These are phyloP conservation scores for Penicillium sp. DNA, from an alignment of 2,329 filamentous ascomycete genomes.

Conservation along the genomic window DNA sequence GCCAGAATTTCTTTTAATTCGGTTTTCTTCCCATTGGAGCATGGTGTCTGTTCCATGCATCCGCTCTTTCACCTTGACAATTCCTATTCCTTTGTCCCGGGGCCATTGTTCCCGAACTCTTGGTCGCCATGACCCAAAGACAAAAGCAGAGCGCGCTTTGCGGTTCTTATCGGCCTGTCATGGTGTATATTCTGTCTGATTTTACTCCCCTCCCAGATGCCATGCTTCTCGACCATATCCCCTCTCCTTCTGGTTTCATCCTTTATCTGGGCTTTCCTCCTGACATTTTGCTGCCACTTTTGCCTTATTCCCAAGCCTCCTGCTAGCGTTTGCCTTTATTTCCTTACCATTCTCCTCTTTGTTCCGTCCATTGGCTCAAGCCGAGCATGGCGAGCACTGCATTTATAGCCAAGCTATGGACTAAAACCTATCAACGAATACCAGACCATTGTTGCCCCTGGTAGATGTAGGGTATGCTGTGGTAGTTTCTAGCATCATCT, in stretches of 20 bases:
- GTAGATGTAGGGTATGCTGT: too few relatives aligned
- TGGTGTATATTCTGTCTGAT: not conserved
- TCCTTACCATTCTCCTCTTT: constrained; percentile 9
- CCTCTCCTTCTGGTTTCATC: constrained; percentile 6
- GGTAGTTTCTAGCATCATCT: too few relatives aligned
- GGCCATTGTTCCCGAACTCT: constrained; percentile 5
- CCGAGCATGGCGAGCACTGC: not conserved
- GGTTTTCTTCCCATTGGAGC: constrained; percentile 13
- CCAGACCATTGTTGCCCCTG: too few relatives aligned
- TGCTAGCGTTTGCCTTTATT: constrained; percentile 13
- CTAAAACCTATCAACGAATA: constrained; percentile 4
- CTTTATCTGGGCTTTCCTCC: constrained; percentile 3
- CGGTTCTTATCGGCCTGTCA: not conserved
- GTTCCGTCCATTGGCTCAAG: not conserved
- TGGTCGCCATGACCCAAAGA: constrained; percentile 1
- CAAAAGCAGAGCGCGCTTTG: constrained; percentile 3
- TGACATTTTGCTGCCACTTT: constrained; percentile 14
- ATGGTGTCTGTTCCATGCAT: constrained; percentile 16
- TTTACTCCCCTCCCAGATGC: constrained; percentile 1
- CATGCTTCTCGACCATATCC: too few relatives aligned
- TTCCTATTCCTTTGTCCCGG: constrained; percentile 12
- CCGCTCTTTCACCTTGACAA: constrained; percentile 13
- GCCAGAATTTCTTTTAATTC: constrained; percentile 14
- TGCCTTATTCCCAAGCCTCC: constrained; percentile 25
- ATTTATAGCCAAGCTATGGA: constrained; percentile 1